Evolutionary conservation across 139 green algal genomes (phyloP).

Genomic region (Picochlorum sp.): DNA sequence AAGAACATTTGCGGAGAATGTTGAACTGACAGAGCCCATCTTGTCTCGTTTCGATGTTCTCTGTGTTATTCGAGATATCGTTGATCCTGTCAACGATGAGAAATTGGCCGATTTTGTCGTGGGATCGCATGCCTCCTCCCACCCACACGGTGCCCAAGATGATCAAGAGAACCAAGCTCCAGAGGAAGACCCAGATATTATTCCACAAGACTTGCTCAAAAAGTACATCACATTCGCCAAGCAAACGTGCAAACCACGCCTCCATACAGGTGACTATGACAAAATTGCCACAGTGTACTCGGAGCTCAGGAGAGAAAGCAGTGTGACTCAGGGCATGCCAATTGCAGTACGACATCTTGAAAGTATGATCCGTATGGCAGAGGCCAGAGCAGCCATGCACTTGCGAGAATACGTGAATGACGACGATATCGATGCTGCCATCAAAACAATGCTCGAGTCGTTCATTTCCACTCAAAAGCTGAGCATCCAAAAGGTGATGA

Average conservation of each 20-base stretch:
- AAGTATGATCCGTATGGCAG: conserved; percentile 93
- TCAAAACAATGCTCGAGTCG: conserved; percentile 83
- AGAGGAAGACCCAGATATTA: conserved; percentile 47
- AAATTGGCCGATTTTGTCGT: conserved; percentile 92
- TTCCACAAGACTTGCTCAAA: conserved; percentile 81
- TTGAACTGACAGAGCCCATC: conserved; percentile 94
- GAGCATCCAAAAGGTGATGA: conserved; percentile 80
- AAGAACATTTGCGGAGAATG: conserved; percentile 77
- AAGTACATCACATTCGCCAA: conserved; percentile 98
- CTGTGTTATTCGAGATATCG: conserved; percentile 90
- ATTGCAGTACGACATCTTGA: conserved; percentile 96
- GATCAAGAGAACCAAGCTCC: conserved; percentile 3
- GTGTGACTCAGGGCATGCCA: conserved; percentile 82
- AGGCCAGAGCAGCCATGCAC: conserved; percentile 94
- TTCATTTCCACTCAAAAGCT: conserved; percentile 97
- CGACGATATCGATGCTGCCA: conserved; percentile 73
- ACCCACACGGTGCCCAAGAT: conserved; percentile 49
- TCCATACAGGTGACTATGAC: conserved; percentile 56
- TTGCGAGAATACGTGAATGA: conserved; percentile 78
- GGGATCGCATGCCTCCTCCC: conserved; percentile 61
- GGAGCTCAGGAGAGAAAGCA: conserved; percentile 60
- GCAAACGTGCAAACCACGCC: conserved; percentile 60
- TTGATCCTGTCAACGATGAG: conserved; percentile 88
- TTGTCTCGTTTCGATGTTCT: conserved; percentile 95
- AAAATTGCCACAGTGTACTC: conserved; percentile 79